Evolutionary conservation across 2,329 filamentous ascomycete species (phyloP).

Genomic region (Aspergillus uvarum): DNA sequence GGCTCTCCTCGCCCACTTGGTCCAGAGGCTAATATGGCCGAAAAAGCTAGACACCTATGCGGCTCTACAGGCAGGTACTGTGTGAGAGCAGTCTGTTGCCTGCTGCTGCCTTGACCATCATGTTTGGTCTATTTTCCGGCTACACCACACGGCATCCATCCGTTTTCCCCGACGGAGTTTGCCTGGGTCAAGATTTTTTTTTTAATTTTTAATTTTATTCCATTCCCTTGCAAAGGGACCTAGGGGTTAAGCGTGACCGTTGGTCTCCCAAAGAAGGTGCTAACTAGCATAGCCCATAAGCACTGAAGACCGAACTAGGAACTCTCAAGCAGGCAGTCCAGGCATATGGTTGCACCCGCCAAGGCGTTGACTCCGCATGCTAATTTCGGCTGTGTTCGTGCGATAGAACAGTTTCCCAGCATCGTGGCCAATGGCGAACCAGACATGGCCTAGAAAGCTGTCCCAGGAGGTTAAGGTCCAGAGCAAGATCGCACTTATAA

Average conservation of each 20-base stretch:
- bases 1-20: not conserved
- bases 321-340: not conserved
- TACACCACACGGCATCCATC: not conserved
- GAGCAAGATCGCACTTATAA: not conserved
- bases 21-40: not conserved
- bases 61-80: conserved; percentile 1
- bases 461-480: not conserved
- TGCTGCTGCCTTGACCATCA: conserved; percentile 8
- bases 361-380: conserved; percentile 5
- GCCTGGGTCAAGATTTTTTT: not conserved
- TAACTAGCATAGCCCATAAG: not conserved
- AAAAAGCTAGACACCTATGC: not conserved
- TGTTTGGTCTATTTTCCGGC: conserved; percentile 1
- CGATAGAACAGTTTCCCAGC: not conserved
- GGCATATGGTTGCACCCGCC: conserved; percentile 6
- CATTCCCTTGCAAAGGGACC: not conserved
- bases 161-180: conserved; percentile 3
- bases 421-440: not conserved
- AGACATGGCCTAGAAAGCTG: not conserved
- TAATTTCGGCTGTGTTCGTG: conserved; percentile 8
- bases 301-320: not conserved
- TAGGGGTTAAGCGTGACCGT: conserved; percentile 1
- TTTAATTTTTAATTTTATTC: no score
- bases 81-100: not conserved
- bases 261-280: conserved; percentile 27